phyloP scores from a whole-genome alignment of 768 basidiomycete species.

The Termitomyces eurrhizus region DNA sequence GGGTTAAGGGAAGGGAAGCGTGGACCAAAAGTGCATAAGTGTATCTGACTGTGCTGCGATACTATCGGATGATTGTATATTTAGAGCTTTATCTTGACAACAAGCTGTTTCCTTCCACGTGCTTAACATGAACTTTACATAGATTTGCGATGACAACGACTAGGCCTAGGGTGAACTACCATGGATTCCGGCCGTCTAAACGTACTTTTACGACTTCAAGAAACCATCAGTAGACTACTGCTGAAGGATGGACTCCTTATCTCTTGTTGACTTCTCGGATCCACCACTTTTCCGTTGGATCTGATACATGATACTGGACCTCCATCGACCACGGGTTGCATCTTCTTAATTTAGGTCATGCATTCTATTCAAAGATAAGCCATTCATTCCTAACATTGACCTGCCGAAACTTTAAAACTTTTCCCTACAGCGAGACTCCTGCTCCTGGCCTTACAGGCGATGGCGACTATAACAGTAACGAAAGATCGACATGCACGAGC shows the following conservation, averaged over 20 bases:
- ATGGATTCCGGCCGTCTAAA: background rate
- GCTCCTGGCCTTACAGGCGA: background rate
- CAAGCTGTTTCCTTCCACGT: background rate
- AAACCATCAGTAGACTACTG: background rate
- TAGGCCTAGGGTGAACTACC: too few species aligned
- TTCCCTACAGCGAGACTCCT: background rate
- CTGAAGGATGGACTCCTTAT: background rate
- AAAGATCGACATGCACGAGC: slow-evolving; percentile 1
- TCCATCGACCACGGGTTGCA: background rate
- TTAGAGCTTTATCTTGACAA: background rate
- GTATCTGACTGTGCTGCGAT: background rate
- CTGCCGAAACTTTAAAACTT: background rate
- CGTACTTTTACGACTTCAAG: background rate
- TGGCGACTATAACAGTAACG: slow-evolving; percentile 12
- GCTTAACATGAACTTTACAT: background rate
- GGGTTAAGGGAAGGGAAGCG: slow-evolving; percentile 73
- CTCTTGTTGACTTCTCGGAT: background rate
- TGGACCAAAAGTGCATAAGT: slow-evolving; percentile 40
- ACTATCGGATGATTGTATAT: background rate
- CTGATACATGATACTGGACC: background rate
- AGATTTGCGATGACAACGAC: background rate
- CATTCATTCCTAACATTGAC: background rate
- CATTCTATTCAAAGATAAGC: background rate
- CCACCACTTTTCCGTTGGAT: background rate
- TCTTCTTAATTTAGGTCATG: background rate